Percentiles rank a stretch among this genome's conserved stretches.
Evolutionary conservation across 2,329 filamentous ascomycete genomes (phyloP).

Genomic region (Fusarium nurragi): DNA sequence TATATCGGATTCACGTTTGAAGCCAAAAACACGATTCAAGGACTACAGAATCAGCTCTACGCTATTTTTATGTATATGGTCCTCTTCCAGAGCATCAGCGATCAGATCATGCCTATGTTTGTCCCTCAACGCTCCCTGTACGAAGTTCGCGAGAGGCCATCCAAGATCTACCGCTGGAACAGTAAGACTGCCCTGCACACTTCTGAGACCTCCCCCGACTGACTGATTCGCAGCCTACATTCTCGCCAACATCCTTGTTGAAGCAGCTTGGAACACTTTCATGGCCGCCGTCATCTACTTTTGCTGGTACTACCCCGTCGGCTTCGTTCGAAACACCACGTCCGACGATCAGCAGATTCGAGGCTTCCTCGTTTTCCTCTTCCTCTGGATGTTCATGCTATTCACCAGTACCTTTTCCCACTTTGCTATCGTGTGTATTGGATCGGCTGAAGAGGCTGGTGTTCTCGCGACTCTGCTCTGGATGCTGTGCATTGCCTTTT

Average conservation of each 20-base stretch:
- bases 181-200: slow-evolving; percentile 13
- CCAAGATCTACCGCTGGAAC: slow-evolving; percentile 64
- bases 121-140: slow-evolving; percentile 73
- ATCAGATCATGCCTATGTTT: slow-evolving; percentile 77
- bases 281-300: slow-evolving; percentile 42
- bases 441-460: slow-evolving; percentile 38
- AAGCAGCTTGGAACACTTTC: slow-evolving; percentile 38
- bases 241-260: slow-evolving; percentile 40
- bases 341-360: slow-evolving; percentile 34
- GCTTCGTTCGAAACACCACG: slow-evolving; percentile 41
- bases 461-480: slow-evolving; percentile 53
- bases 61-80: slow-evolving; percentile 74
- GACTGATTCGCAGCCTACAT: slow-evolving; percentile 27
- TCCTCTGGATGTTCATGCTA: slow-evolving; percentile 41
- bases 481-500: slow-evolving; percentile 43
- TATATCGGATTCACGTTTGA: slow-evolving; percentile 76
- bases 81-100: slow-evolving; percentile 68
- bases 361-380: slow-evolving; percentile 42
- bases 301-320: slow-evolving; percentile 45
- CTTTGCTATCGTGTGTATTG: slow-evolving; percentile 38
- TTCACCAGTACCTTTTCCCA: slow-evolving; percentile 44
- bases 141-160: slow-evolving; percentile 73
- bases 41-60: slow-evolving; percentile 75
- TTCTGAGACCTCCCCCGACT: rapidly evolving
- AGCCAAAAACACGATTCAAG: slow-evolving; percentile 63